phyloP scores from a whole-genome alignment of 2,329 filamentous ascomycete genomes.

The Pochonia chlamydosporia region DNA sequence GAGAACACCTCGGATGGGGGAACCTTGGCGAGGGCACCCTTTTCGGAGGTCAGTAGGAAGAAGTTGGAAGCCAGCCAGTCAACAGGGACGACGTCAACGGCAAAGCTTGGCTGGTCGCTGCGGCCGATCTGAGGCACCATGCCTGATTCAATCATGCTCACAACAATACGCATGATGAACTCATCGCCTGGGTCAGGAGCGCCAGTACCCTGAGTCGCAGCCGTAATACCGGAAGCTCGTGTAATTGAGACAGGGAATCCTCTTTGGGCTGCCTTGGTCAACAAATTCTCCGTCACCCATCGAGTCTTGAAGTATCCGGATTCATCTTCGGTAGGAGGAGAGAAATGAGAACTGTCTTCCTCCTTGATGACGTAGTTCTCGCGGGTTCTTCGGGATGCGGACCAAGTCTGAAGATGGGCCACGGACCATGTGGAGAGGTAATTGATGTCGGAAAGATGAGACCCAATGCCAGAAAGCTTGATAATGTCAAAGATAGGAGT shows the following conservation, averaged over 20 bases:
- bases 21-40: conserved; percentile 4
- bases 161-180: conserved; percentile 17
- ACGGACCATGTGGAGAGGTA: conserved; percentile 20
- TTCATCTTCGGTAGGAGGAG: conserved; percentile 17
- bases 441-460: conserved; percentile 17
- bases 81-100: conserved; percentile 17
- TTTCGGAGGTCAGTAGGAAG: conserved; percentile 13
- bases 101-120: conserved; percentile 15
- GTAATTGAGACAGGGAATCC: conserved; percentile 19
- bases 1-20: not conserved
- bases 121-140: conserved; percentile 16
- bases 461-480: conserved; percentile 15
- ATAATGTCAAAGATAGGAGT: conserved; percentile 18
- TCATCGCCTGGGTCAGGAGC: conserved; percentile 15
- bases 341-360: conserved; percentile 16
- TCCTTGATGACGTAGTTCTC: conserved; percentile 13
- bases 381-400: conserved; percentile 12
- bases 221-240: conserved; percentile 15
- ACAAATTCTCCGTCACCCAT: conserved; percentile 20
- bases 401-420: conserved; percentile 19
- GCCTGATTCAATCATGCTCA: conserved; percentile 17
- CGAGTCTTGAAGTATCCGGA: conserved; percentile 21
- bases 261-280: conserved; percentile 16
- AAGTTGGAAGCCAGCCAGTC: conserved; percentile 17
- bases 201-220: conserved; percentile 9